phyloP scores from a whole-genome alignment of 2,329 filamentous ascomycete genomes.

The Sarocladium kiliense region DNA sequence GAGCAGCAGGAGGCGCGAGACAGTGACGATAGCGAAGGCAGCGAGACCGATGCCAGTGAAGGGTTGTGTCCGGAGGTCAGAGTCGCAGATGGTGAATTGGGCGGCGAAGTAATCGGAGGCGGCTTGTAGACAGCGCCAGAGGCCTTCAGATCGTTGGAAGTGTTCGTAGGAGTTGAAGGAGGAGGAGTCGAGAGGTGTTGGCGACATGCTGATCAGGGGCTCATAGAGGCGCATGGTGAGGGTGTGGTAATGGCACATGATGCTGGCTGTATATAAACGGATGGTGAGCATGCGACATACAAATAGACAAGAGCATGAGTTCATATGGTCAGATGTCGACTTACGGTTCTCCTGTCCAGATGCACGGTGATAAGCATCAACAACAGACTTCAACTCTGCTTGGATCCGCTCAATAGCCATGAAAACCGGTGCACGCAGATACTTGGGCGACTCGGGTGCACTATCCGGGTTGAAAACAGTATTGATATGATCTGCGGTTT shows the following conservation, averaged over 20 bases:
- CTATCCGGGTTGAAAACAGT: slow-evolving; percentile 14
- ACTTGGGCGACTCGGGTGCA: neutral
- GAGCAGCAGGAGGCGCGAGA: slow-evolving; percentile 28
- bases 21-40: slow-evolving; percentile 29
- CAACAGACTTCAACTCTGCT: neutral
- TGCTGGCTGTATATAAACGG: no score
- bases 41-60: slow-evolving; percentile 1
- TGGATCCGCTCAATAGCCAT: slow-evolving; percentile 1
- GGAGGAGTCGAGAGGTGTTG: neutral
- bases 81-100: neutral
- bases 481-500: slow-evolving; percentile 23
- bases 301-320: no score
- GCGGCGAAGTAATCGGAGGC: slow-evolving; percentile 5
- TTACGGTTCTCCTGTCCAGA: neutral
- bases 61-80: neutral
- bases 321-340: neutral
- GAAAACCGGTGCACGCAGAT: neutral
- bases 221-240: slow-evolving; percentile 1
- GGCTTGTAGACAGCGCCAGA: neutral
- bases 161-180: neutral
- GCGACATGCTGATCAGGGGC: neutral
- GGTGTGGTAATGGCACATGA: neutral
- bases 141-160: neutral
- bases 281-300: no score
- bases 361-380: neutral